Evolutionary conservation across 1,284 basidiomycete species (phyloP), one percentile per base, ranked within the genome.

Genomic region (Sanghuangporus weigelae): DNA sequence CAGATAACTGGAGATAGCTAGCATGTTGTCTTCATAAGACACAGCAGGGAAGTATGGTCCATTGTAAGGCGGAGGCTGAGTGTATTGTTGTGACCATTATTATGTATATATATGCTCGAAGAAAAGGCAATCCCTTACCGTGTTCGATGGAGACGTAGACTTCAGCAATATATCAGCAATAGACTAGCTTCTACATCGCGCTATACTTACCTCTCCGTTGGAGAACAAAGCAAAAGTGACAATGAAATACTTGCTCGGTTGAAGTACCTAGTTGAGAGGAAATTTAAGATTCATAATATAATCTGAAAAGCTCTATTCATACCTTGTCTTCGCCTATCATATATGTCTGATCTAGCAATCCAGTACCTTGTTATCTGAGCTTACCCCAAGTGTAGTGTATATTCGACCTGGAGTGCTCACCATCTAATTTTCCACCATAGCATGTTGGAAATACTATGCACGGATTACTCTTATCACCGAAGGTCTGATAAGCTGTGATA

Each of bases 401-500:
- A 31, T 36, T 16, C 21, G 8, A 36, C 12, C 14, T n/a, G 21
- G 46, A 26, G 40, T n/a, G 69, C 75, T 68, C 31, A 76, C 75
- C 72, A 53, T 68, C 73, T 21, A 77, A 71, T 60, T 73, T 72
- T 42, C 71, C 74, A 31, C 77, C 75, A 59, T 75, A 77, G 46
- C 77, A 78, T n/a, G 76, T 78, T 19, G 74, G 74, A 64, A 74
- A 77, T 39, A 78, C 76, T 31, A 77, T 72, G 63, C 76, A 77
- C 3, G 76, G 77, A 26, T 75, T 76, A 39, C 65, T 64, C 14
- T 71, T 70, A 62, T 77, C 68, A 14, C 76, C 76, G 35, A 74
- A 76, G 0, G 75, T 76, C 65, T 75, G 71, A 62, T 76, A 78
- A 23, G 76, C 77, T 39, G 76, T 78, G 14, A 76, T 68, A 16